A percentile compares a stretch with the other conserved stretches of the same genome.
These are phyloP conservation scores for Sphaerosporella brunnea DNA, from an alignment of 495 filamentous ascomycete genomes.

Conservation along the genomic window DNA sequence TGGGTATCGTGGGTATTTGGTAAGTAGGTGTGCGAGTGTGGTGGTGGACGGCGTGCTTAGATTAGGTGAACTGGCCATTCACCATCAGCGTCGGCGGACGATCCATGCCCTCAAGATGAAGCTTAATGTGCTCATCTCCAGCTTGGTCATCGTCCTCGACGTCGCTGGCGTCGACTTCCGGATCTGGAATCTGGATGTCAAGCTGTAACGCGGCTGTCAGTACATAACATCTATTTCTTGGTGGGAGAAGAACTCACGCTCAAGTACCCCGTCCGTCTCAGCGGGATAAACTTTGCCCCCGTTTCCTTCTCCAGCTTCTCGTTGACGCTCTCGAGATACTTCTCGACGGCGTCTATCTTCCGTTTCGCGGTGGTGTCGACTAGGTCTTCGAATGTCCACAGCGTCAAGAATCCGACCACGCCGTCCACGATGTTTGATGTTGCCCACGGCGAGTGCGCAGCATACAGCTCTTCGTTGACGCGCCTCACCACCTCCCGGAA, in stretches of 20 bases:
- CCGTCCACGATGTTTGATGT: slow-evolving; percentile 57
- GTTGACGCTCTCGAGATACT: slow-evolving; percentile 71
- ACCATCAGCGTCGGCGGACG: slow-evolving; percentile 1
- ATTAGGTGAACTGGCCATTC: neutral
- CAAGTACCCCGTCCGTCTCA: slow-evolving; percentile 76
- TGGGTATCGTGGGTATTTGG: no score
- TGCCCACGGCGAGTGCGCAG: slow-evolving; percentile 56
- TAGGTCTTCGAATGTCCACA: slow-evolving; percentile 87
- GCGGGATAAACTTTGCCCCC: slow-evolving; percentile 48
- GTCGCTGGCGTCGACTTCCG: slow-evolving; percentile 19
- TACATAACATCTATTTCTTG: slow-evolving; percentile 10
- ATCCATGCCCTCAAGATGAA: neutral
- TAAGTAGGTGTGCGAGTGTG: no score
- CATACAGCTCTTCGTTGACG: slow-evolving; percentile 53
- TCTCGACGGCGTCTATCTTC: slow-evolving; percentile 47
- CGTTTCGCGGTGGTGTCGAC: slow-evolving; percentile 54
- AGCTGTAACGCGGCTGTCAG: slow-evolving; percentile 29
- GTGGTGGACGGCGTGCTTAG: neutral
- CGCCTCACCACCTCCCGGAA: slow-evolving; percentile 63
- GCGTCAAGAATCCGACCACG: slow-evolving; percentile 56
- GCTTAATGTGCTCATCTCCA: neutral
- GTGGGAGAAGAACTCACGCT: slow-evolving; percentile 37
- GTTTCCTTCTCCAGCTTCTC: slow-evolving; percentile 38
- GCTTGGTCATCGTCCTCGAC: slow-evolving; percentile 9
- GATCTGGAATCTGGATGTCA: slow-evolving; percentile 73